Conservation (phyloP, 163 green algal species). For the Chlamydomonas reinhardtii region DNA sequence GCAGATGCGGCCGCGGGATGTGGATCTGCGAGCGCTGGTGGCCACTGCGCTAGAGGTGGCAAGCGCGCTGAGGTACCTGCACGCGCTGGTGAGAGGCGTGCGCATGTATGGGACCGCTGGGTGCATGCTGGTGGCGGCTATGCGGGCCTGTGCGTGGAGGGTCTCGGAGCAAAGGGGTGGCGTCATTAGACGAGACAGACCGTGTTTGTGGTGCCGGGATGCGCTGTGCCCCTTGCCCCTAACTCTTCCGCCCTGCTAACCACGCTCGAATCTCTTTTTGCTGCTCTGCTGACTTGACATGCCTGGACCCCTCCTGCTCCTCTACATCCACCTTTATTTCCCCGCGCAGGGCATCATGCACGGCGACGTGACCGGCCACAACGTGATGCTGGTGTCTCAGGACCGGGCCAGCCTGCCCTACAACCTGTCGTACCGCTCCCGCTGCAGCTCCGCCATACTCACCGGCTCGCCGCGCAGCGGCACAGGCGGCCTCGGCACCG, state of each 20-base stretch:
- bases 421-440: constrained; percentile 11
- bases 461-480: constrained; percentile 11
- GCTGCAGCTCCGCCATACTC: not conserved
- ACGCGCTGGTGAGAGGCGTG: constrained; percentile 44
- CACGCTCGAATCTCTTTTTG: no score
- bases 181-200: no score
- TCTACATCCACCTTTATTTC: no score
- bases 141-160: no score
- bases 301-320: no score
- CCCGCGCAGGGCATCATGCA: constrained; percentile 64
- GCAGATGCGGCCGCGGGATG: not conserved
- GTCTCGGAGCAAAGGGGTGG: no score
- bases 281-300: no score
- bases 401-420: constrained; percentile 12
- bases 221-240: no score
- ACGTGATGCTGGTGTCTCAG: constrained; percentile 63
- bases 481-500: constrained; percentile 27
- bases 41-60: constrained; percentile 68
- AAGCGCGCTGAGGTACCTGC: constrained; percentile 69
- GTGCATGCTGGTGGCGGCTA: not conserved
- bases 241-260: no score
- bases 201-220: no score
- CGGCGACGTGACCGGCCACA: constrained; percentile 69
- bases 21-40: constrained; percentile 51
- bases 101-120: no score